A percentile compares a stretch with the other conserved stretches of the same genome.
phyloP scores from a whole-genome alignment of 768 basidiomycete species.

The Flagelloscypha sp. region DNA sequence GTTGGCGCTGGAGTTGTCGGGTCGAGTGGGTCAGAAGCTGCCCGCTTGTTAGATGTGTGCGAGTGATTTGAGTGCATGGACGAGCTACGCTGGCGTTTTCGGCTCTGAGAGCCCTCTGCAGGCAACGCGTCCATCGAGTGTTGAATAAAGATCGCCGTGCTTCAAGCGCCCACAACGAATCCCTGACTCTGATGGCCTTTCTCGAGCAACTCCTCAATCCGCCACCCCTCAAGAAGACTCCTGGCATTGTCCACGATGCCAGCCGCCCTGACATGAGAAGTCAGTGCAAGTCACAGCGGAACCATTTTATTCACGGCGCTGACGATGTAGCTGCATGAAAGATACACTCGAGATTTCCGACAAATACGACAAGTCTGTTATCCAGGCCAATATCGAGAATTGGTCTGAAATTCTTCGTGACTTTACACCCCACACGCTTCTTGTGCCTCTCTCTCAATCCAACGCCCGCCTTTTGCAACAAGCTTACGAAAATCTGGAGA shows the following conservation, averaged over 20 bases:
- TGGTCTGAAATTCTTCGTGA: conserved; percentile 6
- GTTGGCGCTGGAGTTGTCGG: conserved; percentile 36
- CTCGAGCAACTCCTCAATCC: too few relatives aligned
- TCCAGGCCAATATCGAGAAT: conserved; percentile 11
- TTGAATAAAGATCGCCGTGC: too few relatives aligned
- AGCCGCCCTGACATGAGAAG: too few relatives aligned
- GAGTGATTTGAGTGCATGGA: conserved; percentile 70
- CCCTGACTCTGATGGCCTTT: too few relatives aligned
- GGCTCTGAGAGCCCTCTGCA: conserved; percentile 21
- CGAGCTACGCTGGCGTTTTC: conserved; percentile 68
- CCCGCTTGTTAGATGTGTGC: conserved; percentile 71
- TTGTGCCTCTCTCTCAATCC: conserved; percentile 7
- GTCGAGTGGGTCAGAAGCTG: conserved; percentile 58
- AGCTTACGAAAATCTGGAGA: conserved; percentile 8
- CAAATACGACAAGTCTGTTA: conserved; percentile 10
- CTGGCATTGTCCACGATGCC: too few relatives aligned
- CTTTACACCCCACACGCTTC: conserved; percentile 6
- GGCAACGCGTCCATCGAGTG: too few relatives aligned
- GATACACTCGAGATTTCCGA: conserved; percentile 6
- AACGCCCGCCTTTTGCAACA: conserved; percentile 7
- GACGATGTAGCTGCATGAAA: conserved; percentile 2
- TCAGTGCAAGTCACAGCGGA: too few relatives aligned
- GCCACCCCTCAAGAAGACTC: too few relatives aligned
- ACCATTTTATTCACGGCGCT: too few relatives aligned
- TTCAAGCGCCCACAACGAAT: too few relatives aligned